phyloP scores from a whole-genome alignment of 1,284 basidiomycete species.

The Phenoliferia sp. region DNA sequence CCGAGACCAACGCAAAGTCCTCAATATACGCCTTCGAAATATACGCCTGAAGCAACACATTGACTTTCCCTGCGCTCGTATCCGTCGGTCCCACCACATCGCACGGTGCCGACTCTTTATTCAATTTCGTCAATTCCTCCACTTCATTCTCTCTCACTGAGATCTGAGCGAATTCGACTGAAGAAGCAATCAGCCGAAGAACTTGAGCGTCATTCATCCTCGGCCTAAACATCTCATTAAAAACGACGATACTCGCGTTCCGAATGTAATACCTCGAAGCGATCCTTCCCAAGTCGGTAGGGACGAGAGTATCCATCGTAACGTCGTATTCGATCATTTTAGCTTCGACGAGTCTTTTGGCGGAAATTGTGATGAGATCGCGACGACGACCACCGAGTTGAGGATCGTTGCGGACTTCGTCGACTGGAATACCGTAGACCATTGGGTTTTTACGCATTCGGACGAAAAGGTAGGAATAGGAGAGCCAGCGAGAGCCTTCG shows the following conservation, averaged over 20 bases:
- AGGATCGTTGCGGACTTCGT: conserved; percentile 69
- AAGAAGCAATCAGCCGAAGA: conserved; percentile 76
- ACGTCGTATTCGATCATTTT: conserved; percentile 80
- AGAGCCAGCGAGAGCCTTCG: conserved; percentile 92
- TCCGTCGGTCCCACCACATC: conserved; percentile 74
- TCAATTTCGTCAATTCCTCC: conserved; percentile 71
- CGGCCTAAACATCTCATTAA: conserved; percentile 74
- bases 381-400: conserved; percentile 68
- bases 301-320: conserved; percentile 58
- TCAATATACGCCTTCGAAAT: conserved; percentile 77
- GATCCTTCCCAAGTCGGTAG: conserved; percentile 86
- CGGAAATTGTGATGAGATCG: conserved; percentile 66
- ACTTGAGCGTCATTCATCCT: conserved; percentile 93
- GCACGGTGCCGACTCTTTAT: conserved; percentile 65
- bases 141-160: conserved; percentile 87
- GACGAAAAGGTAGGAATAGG: conserved; percentile 95
- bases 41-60: conserved; percentile 87
- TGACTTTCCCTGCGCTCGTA: conserved; percentile 85
- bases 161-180: conserved; percentile 96
- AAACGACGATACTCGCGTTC: conserved; percentile 79
- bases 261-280: conserved; percentile 96
- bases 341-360: conserved; percentile 63
- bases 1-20: conserved; percentile 95
- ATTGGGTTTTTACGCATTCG: conserved; percentile 91
- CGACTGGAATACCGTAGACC: conserved; percentile 80